Evolutionary conservation across 2,329 filamentous ascomycete genomes (phyloP).

Genomic region (Apiospora kogelbergensis): DNA sequence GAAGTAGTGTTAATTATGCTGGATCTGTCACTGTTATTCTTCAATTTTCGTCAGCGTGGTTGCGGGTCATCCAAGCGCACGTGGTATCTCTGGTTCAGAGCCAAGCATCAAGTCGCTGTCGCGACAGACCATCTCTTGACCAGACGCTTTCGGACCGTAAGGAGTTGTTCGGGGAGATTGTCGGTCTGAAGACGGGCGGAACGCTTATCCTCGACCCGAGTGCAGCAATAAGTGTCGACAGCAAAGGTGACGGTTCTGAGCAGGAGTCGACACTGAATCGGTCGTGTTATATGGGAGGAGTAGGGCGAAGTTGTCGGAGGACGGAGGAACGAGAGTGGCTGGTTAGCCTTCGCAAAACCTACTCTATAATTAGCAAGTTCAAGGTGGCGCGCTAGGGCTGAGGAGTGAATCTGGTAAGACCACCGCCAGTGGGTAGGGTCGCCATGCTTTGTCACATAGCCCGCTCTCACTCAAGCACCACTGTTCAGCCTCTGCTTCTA

Average conservation of each 20-base stretch:
- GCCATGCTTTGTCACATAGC: too few relatives aligned
- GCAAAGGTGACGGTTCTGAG: not conserved
- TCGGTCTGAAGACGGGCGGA: slow-evolving; percentile 1
- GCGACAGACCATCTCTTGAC: not conserved
- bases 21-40: not conserved
- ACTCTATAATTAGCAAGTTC: not conserved
- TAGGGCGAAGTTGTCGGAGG: not conserved
- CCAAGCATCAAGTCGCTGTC: not conserved
- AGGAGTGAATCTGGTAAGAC: too few relatives aligned
- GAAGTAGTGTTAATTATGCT: not conserved
- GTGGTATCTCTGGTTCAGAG: not conserved
- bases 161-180: not conserved
- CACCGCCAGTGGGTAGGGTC: too few relatives aligned
- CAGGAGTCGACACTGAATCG: not conserved
- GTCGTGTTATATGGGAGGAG: not conserved
- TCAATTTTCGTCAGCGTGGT: slow-evolving; percentile 5
- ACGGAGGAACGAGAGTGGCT: not conserved
- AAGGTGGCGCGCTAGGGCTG: not conserved
- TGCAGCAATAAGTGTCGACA: not conserved
- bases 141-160: not conserved
- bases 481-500: too few relatives aligned
- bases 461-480: too few relatives aligned
- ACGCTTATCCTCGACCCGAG: not conserved
- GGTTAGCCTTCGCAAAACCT: not conserved
- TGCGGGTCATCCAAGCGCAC: not conserved